Base-by-base conservation (phyloP, 2,329 filamentous ascomycete species). In the Microsporum canis region DNA sequence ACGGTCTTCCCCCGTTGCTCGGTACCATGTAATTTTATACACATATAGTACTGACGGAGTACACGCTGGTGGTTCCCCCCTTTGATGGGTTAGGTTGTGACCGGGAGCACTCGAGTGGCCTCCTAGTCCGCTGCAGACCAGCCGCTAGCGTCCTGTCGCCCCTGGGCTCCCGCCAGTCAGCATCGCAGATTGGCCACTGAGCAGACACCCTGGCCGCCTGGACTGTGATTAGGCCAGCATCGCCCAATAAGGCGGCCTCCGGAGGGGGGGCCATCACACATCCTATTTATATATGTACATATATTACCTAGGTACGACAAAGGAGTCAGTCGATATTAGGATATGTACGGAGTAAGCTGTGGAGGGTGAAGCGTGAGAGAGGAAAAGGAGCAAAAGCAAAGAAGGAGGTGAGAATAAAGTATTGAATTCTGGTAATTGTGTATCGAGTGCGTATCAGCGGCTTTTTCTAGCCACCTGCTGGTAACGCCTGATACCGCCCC, bases 211-310 rank as follows among this genome's bases (percentile, higher is more conserved):
- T 53, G 49, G 49, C 49, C 27, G 49, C 49, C 49, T 53, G 49
- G 49, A 53, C 49, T 33, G 49, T 34, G 49, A 53, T 34, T 7
- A 53, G 14, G 49, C 10, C 49, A 29, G 31, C 49, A 5, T 29
- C 17, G 49, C 49, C 49, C 49, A 53, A 53, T 53, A 29, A 53
- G 49, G 27, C 49, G 27, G 49, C 4, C 31, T n/a, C 27, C 49
- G 17, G 45, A 31, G 49, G 49, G 49, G 49, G 49, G 49, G 49
- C 49, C 49, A 53, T 53, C 49, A 53, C 49, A 34, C 49, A 53
- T 12, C 49, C 49, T 53, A 53, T 53, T 53, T 53, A 53, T 53
- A 53, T 27, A 43, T 23, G 17, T 23, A 23, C 17, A 23, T n/a
- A 43, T n/a, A 12, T 43, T 43, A n/a, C 12, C 39, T 43, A 12